Conservation (phyloP, 176 grass and related monocot genomes). For the Elymus sibiricus region DNA sequence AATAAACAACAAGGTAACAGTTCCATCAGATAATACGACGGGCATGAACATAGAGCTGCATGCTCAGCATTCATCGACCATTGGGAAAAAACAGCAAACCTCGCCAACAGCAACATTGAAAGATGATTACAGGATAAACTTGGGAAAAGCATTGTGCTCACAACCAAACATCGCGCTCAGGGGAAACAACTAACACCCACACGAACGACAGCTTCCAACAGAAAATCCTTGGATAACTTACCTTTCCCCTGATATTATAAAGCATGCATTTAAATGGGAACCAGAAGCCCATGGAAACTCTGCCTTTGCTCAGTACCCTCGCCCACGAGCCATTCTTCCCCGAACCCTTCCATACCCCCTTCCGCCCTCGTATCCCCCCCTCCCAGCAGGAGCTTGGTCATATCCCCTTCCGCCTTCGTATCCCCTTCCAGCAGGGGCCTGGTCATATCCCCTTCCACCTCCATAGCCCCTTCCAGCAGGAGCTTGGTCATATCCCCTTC, state of each 20-base stretch:
- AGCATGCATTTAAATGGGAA: conserved; percentile 44
- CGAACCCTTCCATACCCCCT: conserved; percentile 52
- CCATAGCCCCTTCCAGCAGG: not conserved
- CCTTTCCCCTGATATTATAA: conserved; percentile 42
- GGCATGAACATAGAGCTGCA: conserved; percentile 59
- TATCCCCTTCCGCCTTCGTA: not conserved
- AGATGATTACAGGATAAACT: conserved; percentile 45
- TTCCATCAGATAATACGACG: conserved; percentile 33
- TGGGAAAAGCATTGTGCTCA: conserved; percentile 40
- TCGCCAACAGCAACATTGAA: conserved; percentile 34
- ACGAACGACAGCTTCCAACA: conserved; percentile 36
- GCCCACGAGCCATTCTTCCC: conserved; percentile 53
- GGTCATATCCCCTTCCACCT: not conserved
- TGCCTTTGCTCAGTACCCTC: conserved; percentile 30
- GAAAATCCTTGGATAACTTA: conserved; percentile 38
- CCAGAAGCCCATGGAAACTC: conserved; percentile 24
- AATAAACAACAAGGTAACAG: conserved; percentile 35
- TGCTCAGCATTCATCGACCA: conserved; percentile 52
- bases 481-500: conserved; percentile 24
- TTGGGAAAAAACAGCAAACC: conserved; percentile 53
- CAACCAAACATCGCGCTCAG: conserved; percentile 45
- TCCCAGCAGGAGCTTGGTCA: not conserved
- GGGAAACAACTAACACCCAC: conserved; percentile 37
- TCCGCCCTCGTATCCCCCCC: conserved; percentile 16
- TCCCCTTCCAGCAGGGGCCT: not conserved